Evolutionary conservation across 169 alveolate genomes (phyloP), one percentile per base, ranked within the genome.

Genomic region (Theileria sp.): DNA sequence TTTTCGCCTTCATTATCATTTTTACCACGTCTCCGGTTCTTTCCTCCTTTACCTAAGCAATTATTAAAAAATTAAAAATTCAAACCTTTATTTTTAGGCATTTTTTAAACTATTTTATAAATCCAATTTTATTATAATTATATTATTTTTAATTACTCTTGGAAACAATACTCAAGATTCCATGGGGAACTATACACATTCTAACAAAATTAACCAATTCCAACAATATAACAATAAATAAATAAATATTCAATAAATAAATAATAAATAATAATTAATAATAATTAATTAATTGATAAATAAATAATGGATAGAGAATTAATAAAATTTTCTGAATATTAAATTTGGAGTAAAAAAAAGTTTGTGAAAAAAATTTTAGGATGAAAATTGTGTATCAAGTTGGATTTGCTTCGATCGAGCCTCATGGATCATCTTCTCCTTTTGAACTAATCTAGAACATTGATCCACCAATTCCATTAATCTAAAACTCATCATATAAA

Each of bases 11-110:
- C 95, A 82, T 95, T 93, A 79, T 94, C 98, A 86, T 97, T 97
- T 93, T 97, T 98, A 49, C 98, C 99, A 84, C 99, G 92, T 82
- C 99, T 94, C 79, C 98, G 95, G 92, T 96, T 97, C 88, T 97
- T 97, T 23, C 99, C 99, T 75, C 99, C 99, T 95, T 97, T 97
- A 36, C 99, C 99, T 88, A 50, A 21, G 25, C 36, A 23, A 60
- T 34, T 36, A 64, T 77, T 66, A 3, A 23, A 60, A 13, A 15
- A 38, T 23, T 34, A 62, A 12, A 21, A 6, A 0, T 28, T 56
- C 81, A 38, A 38, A 85, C 91, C 91, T 80, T 92, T 93, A 72
- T 94, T 94, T 82, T 94, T 95, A 25, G 98, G 98, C 98, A 95
- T 95, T 50, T 38, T 79, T 67, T 26, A 28, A 10, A 13, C 1